phyloP scores from a whole-genome alignment of 805 yeast species.

The Blastobotrys robertii region DNA sequence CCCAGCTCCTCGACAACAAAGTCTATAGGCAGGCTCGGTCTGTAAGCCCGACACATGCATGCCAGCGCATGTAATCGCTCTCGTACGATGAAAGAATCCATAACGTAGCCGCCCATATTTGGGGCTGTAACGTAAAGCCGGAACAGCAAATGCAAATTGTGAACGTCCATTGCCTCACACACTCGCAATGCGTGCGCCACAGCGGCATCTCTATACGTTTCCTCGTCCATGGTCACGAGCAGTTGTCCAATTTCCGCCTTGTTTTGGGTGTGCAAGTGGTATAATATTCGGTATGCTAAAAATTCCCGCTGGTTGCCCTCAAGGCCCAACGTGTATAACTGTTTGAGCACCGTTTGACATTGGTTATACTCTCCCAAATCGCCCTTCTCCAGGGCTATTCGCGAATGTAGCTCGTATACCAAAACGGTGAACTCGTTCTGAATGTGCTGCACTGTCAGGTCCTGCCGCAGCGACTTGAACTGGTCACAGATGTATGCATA shows the following conservation, averaged over 20 bases:
- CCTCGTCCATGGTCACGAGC: conserved; percentile 17
- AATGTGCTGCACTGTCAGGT: conserved; percentile 83
- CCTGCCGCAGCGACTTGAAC: conserved; percentile 87
- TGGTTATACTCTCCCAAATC: conserved; percentile 95
- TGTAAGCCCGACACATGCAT: conserved; percentile 46
- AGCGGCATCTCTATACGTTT: conserved; percentile 21
- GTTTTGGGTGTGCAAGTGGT: conserved; percentile 66
- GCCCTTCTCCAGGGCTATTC: conserved; percentile 70
- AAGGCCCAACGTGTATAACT: conserved; percentile 42
- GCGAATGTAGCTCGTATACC: conserved; percentile 80
- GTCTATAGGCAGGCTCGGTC: conserved; percentile 22
- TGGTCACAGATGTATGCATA: conserved; percentile 83
- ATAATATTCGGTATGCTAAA: conserved; percentile 60
- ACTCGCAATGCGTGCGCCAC: conserved; percentile 31
- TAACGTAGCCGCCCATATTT: conserved; percentile 36
- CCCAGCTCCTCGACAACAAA: conserved; percentile 21
- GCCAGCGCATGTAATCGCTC: conserved; percentile 50
- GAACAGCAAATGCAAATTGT: conserved; percentile 49
- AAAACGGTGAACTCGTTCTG: conserved; percentile 63
- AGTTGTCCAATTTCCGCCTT: conserved; percentile 43
- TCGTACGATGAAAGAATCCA: conserved; percentile 46
- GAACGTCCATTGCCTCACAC: conserved; percentile 26
- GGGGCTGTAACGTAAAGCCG: conserved; percentile 31
- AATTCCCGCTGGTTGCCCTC: conserved; percentile 47
- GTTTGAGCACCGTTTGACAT: conserved; percentile 73